Base-by-base conservation (phyloP, 495 filamentous ascomycete genomes). In the Entonaema liquescens region DNA sequence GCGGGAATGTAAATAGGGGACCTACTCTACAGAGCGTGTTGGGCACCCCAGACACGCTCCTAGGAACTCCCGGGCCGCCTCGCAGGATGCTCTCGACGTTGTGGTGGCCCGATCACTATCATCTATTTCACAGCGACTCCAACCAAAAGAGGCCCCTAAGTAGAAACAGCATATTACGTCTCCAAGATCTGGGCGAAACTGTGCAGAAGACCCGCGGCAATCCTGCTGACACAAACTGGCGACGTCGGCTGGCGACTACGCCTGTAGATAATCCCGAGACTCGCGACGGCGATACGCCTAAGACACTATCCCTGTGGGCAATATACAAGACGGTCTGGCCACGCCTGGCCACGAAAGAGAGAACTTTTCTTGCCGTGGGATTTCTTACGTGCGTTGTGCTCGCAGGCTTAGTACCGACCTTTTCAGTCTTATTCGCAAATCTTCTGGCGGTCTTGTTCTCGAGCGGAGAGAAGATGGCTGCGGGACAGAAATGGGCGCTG, bases 271-370 rank as follows among this genome's bases (percentile, higher is more conserved):
- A n/a, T 25, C 5, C 47, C 7, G 35, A 61, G 23, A 3, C 6
- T 8, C 31, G 47, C 1, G 35, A 55, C 3, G 23, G 62, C 17
- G 65, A 67, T 42, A 71, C 69, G 49, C 53, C 59, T 63, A 17
- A 59, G 67, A 31, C 64, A 0, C 65, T 81, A 1, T 82, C 89
- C 0, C 71, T 94, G 0, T 74, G 67, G 6, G 73, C 80, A 38
- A 93, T 96, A n/a, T 81, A 97, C 52, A 73, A 78, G 25, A 95
- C 92, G 0, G 83, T 97, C 5, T 90, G 92, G 87, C 92, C 93
- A 1, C 85, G 76, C 1, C 77, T 98, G 8, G 80, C 81, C 5
- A 62, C 59, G 40, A 78, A 59, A 2, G 82, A 89, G 26, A 87
- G 86, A 5, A 2, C 86, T 0, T 76, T 88, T 42, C 80, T 97